Evolutionary conservation across 106 monocot genomes (phyloP).

Genomic region (Dioscorea dumetorum): DNA sequence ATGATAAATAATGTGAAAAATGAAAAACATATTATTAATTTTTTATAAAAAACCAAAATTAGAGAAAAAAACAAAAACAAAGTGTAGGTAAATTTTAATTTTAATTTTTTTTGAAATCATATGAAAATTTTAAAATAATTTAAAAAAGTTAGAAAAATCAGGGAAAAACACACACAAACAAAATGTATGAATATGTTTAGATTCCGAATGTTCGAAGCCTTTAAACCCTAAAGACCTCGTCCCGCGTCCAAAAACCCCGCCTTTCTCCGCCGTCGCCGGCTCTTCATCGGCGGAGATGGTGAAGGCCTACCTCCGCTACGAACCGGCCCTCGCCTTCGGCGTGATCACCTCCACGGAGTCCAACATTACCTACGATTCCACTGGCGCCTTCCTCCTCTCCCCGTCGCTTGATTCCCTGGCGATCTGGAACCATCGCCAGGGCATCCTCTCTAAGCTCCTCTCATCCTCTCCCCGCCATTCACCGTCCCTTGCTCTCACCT

Average conservation of each 20-base stretch:
- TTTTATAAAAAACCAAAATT: neutral
- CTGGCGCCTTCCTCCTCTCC: slow-evolving; percentile 65
- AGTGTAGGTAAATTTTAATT: no score
- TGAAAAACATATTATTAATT: no score
- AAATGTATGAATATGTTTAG: no score
- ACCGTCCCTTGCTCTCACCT: slow-evolving; percentile 26
- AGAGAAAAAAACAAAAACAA: neutral
- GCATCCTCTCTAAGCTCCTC: slow-evolving; percentile 31
- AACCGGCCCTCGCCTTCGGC: slow-evolving; percentile 60
- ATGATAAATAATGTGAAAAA: no score
- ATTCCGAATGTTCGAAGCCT: no score
- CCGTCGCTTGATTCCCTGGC: slow-evolving; percentile 71
- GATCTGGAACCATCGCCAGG: slow-evolving; percentile 59
- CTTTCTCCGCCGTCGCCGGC: neutral
- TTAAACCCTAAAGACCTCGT: no score
- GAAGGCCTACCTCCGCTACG: slow-evolving; percentile 92
- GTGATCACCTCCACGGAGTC: slow-evolving; percentile 71
- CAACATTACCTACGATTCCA: slow-evolving; percentile 69
- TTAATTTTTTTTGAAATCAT: no score
- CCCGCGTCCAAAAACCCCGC: no score
- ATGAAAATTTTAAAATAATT: neutral
- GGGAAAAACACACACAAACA: no score
- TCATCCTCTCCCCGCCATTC: slow-evolving; percentile 22
- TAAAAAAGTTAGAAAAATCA: no score
- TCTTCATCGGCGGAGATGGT: slow-evolving; percentile 39